Conservation (phyloP, 257 asterid species). For the Osmanthus fragrans region DNA sequence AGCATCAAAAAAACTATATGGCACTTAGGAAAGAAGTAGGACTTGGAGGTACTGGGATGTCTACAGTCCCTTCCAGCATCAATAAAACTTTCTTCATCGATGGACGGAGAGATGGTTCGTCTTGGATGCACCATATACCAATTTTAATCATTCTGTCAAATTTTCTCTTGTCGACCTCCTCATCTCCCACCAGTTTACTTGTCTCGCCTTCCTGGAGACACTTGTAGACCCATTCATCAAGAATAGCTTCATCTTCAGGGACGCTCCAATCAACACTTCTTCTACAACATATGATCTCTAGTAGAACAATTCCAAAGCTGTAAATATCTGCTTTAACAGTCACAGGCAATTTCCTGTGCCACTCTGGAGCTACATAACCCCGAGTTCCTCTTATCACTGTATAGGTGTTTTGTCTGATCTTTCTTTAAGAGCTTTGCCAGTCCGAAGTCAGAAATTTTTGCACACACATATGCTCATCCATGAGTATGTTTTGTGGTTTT, state of each 20-base stretch:
- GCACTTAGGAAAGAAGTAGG: conserved; percentile 48
- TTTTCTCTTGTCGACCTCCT: conserved; percentile 30
- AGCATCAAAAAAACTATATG: not conserved
- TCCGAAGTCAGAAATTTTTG: conserved; percentile 62
- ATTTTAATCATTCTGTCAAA: conserved; percentile 48
- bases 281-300: conserved; percentile 48
- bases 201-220: conserved; percentile 34
- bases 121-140: conserved; percentile 62
- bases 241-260: conserved; percentile 42
- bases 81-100: conserved; percentile 55
- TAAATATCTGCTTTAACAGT: conserved; percentile 60
- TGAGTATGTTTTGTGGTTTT: conserved; percentile 60
- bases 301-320: conserved; percentile 54
- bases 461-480: conserved; percentile 41
- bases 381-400: conserved; percentile 51
- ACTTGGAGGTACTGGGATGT: conserved; percentile 52
- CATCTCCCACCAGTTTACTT: conserved; percentile 29
- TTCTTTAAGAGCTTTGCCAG: conserved; percentile 54
- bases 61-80: conserved; percentile 65
- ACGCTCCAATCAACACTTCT: conserved; percentile 34
- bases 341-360: conserved; percentile 45
- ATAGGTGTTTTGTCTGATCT: conserved; percentile 46
- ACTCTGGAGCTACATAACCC: conserved; percentile 61
- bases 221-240: conserved; percentile 47
- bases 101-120: conserved; percentile 53